Evolutionary conservation across 1,284 basidiomycete species (phyloP), one percentile per base, ranked within the genome.

Genomic region (Agroathelia rolfsii): DNA sequence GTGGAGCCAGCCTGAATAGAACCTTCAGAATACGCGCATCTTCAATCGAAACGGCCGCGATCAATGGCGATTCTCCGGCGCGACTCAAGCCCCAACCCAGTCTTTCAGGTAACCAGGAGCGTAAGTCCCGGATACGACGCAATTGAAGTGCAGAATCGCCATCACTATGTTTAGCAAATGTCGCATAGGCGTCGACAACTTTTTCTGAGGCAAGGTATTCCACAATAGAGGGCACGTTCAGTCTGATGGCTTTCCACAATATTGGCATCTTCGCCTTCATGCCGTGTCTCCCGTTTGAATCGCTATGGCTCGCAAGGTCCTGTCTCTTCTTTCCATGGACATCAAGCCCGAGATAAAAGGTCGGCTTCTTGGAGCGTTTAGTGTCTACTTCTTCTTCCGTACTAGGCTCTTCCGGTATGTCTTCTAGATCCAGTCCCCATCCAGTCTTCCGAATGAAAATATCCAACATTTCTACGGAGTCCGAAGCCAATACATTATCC

Each of bases 311-410:
- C 0, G 65, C 66, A 8, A 73, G 54, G 41, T 74, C 70, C 19
- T 58, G 57, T 3, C 69, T 56, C 44, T 75, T 75, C 56, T 71
- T 72, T 7, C 72, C 72, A 39, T 73, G 69, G 11, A 76, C 69
- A 34, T 65, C 65, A 24, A 76, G 52, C 1, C 73, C 72, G 12
- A 72, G 62, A 43, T 76, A 76, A 1, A 64, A 37, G 41, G 58
- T 66, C 43, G 58, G 61, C 35, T 53, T 46, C 41, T 64, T 60
- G 3, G 49, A 44, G 11, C 32, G 42, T 2, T 45, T 47, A 8
- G 43, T 40, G 14, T 52, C 47, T 5, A 28, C 27, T 12, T 36
- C 41, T n/a, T 47, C 48, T 2, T 50, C 48, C 4, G 43, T 41
- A 1, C 49, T 36, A 5, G 45, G 41, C 0, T 41, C 41, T n/a